Conservation (phyloP, 441 rosid species). For the Eruca vesicaria region DNA sequence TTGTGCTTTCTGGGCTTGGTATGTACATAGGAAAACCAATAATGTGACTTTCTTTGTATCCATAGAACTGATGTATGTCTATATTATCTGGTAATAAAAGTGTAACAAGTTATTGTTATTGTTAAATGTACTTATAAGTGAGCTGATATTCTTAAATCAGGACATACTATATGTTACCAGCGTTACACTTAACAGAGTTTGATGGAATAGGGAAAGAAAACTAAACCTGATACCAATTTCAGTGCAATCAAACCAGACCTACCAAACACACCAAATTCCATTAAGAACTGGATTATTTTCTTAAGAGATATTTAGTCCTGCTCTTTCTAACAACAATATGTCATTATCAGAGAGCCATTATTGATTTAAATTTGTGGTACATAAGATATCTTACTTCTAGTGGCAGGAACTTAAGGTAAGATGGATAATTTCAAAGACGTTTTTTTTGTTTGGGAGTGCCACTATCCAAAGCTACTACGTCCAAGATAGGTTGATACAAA, state of each 20-base stretch:
- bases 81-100: conserved; percentile 12
- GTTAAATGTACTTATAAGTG: background rate
- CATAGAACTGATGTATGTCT: conserved; percentile 20
- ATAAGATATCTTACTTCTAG: conserved; percentile 7
- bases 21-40: conserved; percentile 13
- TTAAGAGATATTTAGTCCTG: background rate
- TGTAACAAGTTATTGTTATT: background rate
- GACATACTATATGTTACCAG: background rate
- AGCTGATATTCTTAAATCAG: background rate
- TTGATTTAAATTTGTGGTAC: conserved; percentile 14
- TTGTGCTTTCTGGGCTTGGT: conserved; percentile 15
- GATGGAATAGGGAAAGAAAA: background rate
- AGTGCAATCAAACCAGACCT: background rate
- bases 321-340: background rate
- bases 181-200: background rate
- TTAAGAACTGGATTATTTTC: background rate
- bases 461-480: conserved; percentile 7
- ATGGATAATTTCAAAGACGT: conserved; percentile 1
- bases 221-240: background rate
- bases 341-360: conserved; percentile 11
- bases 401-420: conserved; percentile 15
- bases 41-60: conserved; percentile 20
- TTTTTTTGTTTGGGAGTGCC: conserved; percentile 22
- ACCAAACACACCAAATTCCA: background rate
- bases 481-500: background rate